Conservation (phyloP, 2,329 filamentous ascomycete genomes). For the Dactylellina cionopaga region DNA sequence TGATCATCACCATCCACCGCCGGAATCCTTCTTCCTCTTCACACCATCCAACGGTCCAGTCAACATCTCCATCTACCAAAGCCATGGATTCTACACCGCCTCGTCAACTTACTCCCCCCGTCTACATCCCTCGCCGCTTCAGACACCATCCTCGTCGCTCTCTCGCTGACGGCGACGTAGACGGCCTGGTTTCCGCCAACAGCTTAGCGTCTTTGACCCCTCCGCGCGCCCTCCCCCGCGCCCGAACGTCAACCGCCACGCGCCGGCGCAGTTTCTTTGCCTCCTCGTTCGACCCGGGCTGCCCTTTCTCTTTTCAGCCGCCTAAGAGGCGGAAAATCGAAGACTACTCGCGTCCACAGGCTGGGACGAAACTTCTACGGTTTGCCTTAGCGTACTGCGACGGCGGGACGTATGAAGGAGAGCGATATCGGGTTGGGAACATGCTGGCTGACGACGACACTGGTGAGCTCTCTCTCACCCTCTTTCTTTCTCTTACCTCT, state of each 20-base stretch:
- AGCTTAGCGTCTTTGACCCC: constrained; percentile 16
- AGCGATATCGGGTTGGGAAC: constrained; percentile 35
- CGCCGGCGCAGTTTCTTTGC: constrained; percentile 35
- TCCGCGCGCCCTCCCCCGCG: constrained; percentile 1
- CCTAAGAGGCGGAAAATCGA: constrained; percentile 45
- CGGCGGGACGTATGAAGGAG: constrained; percentile 40
- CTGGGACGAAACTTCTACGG: constrained; percentile 14
- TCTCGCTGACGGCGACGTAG: constrained; percentile 10
- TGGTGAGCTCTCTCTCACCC: constrained; percentile 17
- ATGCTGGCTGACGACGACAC: constrained; percentile 39
- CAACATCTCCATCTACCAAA: not conserved
- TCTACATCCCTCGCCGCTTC: constrained; percentile 27
- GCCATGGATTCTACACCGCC: constrained; percentile 30
- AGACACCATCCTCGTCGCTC: constrained; percentile 29
- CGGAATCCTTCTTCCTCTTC: not conserved
- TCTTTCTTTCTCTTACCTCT: not conserved
- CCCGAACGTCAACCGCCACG: constrained; percentile 2
- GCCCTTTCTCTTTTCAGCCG: constrained; percentile 40
- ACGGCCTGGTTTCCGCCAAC: constrained; percentile 8
- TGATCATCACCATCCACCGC: constrained; percentile 21
- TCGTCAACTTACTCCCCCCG: not conserved
- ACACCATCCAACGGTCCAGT: not conserved
- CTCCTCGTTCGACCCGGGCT: constrained; percentile 36
- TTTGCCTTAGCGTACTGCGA: constrained; percentile 38
- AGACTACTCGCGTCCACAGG: constrained; percentile 44